Conservation (phyloP, 305 asterid species). For the Fraxinus sp. region DNA sequence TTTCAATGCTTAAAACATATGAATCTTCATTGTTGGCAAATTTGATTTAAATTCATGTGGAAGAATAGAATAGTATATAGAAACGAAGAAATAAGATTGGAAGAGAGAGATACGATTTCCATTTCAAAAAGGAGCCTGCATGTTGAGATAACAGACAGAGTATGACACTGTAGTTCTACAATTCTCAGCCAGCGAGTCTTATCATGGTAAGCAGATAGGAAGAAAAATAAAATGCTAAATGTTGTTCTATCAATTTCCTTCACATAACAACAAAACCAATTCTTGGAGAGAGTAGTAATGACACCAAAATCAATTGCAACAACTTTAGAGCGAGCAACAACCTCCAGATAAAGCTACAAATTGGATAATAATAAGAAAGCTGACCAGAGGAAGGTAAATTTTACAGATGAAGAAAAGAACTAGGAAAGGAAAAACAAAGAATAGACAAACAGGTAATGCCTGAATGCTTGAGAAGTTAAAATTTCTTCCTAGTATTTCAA, state of each 20-base stretch:
- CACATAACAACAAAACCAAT: neutral
- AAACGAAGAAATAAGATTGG: neutral
- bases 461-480: neutral
- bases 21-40: neutral
- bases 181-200: neutral
- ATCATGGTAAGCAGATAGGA: neutral
- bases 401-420: neutral
- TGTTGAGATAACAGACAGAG: neutral
- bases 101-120: neutral
- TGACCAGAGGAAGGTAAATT: neutral
- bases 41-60: neutral
- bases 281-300: neutral
- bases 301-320: neutral
- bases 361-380: neutral
- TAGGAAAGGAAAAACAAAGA: neutral
- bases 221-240: neutral
- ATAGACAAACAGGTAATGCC: neutral
- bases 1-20: slow-evolving; percentile 11
- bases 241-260: neutral
- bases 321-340: neutral
- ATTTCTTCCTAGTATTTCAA: neutral
- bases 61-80: neutral
- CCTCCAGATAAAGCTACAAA: neutral
- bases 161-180: neutral
- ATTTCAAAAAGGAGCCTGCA: neutral